Conservation (phyloP, 345 rosid genomes). For the Eucalyptus pauciflora region DNA sequence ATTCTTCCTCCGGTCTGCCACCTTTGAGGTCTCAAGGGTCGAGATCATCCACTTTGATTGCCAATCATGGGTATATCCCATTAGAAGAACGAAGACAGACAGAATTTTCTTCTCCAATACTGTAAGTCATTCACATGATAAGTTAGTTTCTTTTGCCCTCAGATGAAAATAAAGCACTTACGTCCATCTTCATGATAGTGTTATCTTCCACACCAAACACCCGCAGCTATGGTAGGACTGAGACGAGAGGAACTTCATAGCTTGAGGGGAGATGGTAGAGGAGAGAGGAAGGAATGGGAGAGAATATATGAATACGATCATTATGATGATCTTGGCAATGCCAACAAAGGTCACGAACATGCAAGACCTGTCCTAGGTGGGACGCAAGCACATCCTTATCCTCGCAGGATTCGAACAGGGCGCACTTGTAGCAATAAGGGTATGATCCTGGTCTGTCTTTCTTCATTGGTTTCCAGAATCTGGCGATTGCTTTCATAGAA, state of each 20-base stretch:
- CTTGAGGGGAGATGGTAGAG: conserved; percentile 29
- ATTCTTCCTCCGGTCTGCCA: conserved; percentile 43
- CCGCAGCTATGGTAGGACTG: conserved; percentile 18
- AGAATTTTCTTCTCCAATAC: conserved; percentile 43
- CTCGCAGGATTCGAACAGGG: conserved; percentile 42
- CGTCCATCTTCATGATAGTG: conserved; percentile 6
- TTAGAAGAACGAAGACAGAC: conserved; percentile 11
- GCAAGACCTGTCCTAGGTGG: conserved; percentile 42
- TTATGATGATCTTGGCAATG: conserved; percentile 45
- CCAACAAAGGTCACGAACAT: conserved; percentile 18
- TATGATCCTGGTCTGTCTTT: background rate
- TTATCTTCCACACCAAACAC: conserved; percentile 41
- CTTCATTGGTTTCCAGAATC: background rate
- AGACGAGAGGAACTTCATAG: conserved; percentile 30
- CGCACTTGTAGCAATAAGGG: conserved; percentile 9
- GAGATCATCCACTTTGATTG: conserved; percentile 30
- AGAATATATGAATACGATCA: conserved; percentile 40
- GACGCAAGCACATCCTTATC: conserved; percentile 30
- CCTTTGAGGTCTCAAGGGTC: background rate
- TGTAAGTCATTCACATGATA: conserved; percentile 7
- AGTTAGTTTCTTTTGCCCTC: background rate
- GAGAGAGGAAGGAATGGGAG: conserved; percentile 45
- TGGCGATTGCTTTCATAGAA: background rate
- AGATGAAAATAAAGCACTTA: background rate
- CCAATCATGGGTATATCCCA: conserved; percentile 51